Percentiles rank a stretch among this genome's conserved stretches.
phyloP scores from a whole-genome alignment of 2,329 filamentous ascomycete species.

The Atkinsonella texensis region DNA sequence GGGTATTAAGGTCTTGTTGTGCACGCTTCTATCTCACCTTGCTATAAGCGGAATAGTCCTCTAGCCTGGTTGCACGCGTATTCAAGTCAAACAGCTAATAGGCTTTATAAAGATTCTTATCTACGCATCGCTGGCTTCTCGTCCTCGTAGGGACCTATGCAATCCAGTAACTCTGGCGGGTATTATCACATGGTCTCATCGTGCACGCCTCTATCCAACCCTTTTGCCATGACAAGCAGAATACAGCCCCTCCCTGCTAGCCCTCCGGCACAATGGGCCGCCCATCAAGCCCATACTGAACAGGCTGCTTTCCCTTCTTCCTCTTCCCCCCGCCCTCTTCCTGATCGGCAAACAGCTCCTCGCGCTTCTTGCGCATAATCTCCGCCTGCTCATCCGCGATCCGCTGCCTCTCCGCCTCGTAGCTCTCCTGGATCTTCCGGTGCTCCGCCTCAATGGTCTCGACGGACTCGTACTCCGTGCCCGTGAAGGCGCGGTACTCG shows the following conservation, averaged over 20 bases:
- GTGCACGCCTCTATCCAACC: neutral
- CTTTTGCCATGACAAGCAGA: neutral
- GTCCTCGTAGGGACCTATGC: too few species aligned
- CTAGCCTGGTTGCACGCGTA: too few species aligned
- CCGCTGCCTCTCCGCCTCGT: slow-evolving; percentile 31
- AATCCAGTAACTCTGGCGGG: neutral
- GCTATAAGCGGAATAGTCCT: too few species aligned
- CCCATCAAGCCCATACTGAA: slow-evolving; percentile 25
- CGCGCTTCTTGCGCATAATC: slow-evolving; percentile 33
- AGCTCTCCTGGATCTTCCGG: slow-evolving; percentile 31
- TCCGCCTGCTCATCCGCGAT: slow-evolving; percentile 35
- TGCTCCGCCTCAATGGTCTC: slow-evolving; percentile 45
- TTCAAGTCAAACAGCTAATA: too few species aligned
- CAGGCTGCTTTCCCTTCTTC: slow-evolving; percentile 23
- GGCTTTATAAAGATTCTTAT: too few species aligned
- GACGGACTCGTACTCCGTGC: slow-evolving; percentile 40
- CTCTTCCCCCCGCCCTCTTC: slow-evolving; percentile 21
- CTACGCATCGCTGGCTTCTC: too few species aligned
- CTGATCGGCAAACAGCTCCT: slow-evolving; percentile 35
- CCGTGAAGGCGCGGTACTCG: slow-evolving; percentile 44
- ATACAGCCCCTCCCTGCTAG: slow-evolving; percentile 1
- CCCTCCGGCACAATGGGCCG: slow-evolving; percentile 20
- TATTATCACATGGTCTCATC: neutral
- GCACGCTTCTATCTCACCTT: too few species aligned
- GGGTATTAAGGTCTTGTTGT: too few species aligned